Evolutionary conservation across 305 asterid species (phyloP), one percentile per base, ranked within the genome.

Genomic region (Fraxinus sp.): DNA sequence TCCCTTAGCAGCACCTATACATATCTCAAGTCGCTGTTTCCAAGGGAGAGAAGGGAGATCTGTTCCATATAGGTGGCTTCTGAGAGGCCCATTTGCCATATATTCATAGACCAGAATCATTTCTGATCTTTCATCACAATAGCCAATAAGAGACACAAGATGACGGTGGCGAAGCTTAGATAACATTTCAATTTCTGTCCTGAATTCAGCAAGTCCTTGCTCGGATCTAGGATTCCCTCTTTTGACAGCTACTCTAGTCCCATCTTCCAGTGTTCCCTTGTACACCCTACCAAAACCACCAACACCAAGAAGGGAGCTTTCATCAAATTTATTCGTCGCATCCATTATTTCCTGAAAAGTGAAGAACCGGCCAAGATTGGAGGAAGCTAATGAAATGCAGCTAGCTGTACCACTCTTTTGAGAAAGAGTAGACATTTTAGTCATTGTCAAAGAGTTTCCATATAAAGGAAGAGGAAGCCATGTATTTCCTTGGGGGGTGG

Each of bases 271-370:
- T 26, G 93, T 92, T 68, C 98, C 99, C 88, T 90, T 95, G 87
- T 97, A 97, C 70, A 97, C 99, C 86, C 98, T 87, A 71, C 99
- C 99, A 33, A 97, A 97, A 72, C 99, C 99, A 79, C 99, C 99
- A 55, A 97, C 98, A 8, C 99, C 99, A 71, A 97, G 99, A 77
- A 97, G 98, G 86, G 89, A 83, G 86, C 83, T 86, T 83, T 97
- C 98, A 36, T 97, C 95, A 7, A 97, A 97, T 72, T 94, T 95
- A 66, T 97, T 91, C 5, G 99, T 97, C 3, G 99, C 93, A 3
- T 93, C 98, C 90, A 90, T 86, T 74, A 97, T 95, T 91, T 97
- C 99, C 84, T 92, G 99, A 80, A 95, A 90, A 2, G 90, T 87
- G 89, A 97, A 97, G 87, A 93, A 91, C 20, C 98, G 90, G 20